Conservation (phyloP, 129 eudicot genomes). For the Tagetes erecta region DNA sequence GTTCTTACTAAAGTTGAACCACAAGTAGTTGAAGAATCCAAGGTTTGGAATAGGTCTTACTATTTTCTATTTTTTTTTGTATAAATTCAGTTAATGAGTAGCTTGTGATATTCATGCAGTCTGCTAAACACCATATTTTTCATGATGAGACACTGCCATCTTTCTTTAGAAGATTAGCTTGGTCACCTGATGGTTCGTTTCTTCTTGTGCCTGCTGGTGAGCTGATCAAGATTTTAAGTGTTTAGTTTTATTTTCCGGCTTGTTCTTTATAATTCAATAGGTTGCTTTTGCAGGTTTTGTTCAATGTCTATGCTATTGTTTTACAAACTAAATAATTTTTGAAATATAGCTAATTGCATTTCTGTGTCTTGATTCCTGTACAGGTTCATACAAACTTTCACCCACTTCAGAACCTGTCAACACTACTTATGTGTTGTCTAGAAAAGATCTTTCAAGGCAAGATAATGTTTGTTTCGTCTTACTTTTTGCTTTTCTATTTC, state of each 20-base stretch:
- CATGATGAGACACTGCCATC: slow-evolving; percentile 97
- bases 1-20: slow-evolving; percentile 70
- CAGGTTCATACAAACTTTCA: slow-evolving; percentile 78
- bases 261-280: not conserved
- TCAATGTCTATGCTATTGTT: slow-evolving; percentile 1
- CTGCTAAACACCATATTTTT: slow-evolving; percentile 74
- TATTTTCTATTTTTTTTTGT: not conserved
- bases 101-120: slow-evolving; percentile 48
- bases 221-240: not conserved
- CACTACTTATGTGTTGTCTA: slow-evolving; percentile 77
- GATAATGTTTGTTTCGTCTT: slow-evolving; percentile 14
- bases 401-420: slow-evolving; percentile 74
- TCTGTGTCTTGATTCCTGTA: slow-evolving; percentile 20
- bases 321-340: not conserved
- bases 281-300: not conserved
- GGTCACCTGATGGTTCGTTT: slow-evolving; percentile 99
- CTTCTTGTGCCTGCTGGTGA: slow-evolving; percentile 97
- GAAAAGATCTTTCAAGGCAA: slow-evolving; percentile 95
- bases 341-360: not conserved
- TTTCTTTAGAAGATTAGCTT: slow-evolving; percentile 91
- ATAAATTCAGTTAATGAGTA: slow-evolving; percentile 22
- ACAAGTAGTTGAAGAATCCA: slow-evolving; percentile 62
- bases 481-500: not conserved
- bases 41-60: slow-evolving; percentile 48
- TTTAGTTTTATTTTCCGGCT: not conserved